Conservation (phyloP, 176 grass and related monocot species). For the Eragrostis nindensis region DNA sequence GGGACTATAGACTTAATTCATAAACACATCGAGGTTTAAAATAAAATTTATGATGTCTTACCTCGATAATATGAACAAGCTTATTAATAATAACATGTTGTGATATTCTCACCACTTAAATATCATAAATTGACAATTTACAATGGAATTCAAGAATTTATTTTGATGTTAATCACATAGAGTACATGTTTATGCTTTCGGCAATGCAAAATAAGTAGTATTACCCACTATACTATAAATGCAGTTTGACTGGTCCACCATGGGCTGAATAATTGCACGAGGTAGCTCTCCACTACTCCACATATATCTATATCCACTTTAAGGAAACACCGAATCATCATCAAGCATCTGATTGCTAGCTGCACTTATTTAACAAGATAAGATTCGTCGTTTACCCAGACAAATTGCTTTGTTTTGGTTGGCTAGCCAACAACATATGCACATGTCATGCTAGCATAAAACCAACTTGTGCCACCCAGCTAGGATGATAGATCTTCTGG, state of each 20-base stretch:
- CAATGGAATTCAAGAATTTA: too few relatives aligned
- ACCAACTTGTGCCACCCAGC: conserved; percentile 5
- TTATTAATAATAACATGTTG: too few relatives aligned
- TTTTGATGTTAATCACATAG: too few relatives aligned
- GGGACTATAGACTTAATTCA: too few relatives aligned
- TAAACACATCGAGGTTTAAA: too few relatives aligned
- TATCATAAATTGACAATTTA: too few relatives aligned
- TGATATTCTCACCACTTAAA: too few relatives aligned
- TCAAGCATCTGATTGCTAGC: background rate
- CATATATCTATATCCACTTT: background rate
- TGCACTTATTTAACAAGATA: background rate
- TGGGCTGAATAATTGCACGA: conserved; percentile 2
- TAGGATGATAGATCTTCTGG: background rate
- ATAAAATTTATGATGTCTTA: too few relatives aligned
- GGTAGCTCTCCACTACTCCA: background rate
- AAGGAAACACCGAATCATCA: conserved; percentile 2
- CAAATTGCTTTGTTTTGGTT: background rate
- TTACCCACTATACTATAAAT: background rate
- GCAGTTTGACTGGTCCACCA: conserved; percentile 32
- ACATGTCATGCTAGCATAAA: background rate
- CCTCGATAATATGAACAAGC: too few relatives aligned
- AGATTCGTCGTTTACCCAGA: background rate
- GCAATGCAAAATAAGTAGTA: background rate
- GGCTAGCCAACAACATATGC: background rate
- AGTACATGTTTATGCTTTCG: background rate